phyloP scores from a whole-genome alignment of 139 green algal genomes.

The Coccomyxa sp. region DNA sequence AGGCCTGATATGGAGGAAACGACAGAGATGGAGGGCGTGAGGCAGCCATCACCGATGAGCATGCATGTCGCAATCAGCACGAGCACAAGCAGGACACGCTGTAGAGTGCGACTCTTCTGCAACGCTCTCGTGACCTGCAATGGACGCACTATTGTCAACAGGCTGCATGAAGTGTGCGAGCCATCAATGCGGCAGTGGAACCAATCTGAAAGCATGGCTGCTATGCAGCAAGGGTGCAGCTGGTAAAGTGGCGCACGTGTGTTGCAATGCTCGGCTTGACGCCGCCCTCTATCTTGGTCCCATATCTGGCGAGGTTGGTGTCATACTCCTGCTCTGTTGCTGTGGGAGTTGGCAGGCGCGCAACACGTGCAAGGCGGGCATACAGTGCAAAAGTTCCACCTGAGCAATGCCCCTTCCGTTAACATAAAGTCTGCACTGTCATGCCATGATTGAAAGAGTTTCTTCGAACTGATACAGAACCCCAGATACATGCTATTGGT shows the following conservation, averaged over 20 bases:
- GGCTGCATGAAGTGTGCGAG: too few relatives aligned
- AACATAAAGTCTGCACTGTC: too few relatives aligned
- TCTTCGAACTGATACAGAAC: too few relatives aligned
- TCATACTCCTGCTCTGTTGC: background rate
- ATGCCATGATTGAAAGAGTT: too few relatives aligned
- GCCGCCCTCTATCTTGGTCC: background rate
- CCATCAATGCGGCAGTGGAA: too few relatives aligned
- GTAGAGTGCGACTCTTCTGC: slow-evolving; percentile 7
- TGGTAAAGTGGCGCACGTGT: too few relatives aligned
- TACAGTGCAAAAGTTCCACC: slow-evolving; percentile 78
- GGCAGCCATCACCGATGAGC: slow-evolving; percentile 30
- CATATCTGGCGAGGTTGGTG: background rate
- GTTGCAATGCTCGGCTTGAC: background rate
- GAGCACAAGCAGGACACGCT: slow-evolving; percentile 15
- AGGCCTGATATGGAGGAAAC: slow-evolving; percentile 13
- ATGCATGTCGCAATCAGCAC: slow-evolving; percentile 22
- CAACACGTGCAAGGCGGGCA: slow-evolving; percentile 40
- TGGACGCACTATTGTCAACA: too few relatives aligned
- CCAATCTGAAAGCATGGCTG: too few relatives aligned
- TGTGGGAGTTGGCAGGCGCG: background rate
- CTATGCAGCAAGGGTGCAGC: too few relatives aligned
- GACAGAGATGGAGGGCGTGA: slow-evolving; percentile 28
- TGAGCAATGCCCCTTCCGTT: slow-evolving; percentile 9
- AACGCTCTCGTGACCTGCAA: background rate
- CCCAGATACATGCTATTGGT: too few relatives aligned